A percentile compares a stretch with the other conserved stretches of the same genome.
Conservation (phyloP, 2,329 filamentous ascomycete species). For the Fusarium multiceps region DNA sequence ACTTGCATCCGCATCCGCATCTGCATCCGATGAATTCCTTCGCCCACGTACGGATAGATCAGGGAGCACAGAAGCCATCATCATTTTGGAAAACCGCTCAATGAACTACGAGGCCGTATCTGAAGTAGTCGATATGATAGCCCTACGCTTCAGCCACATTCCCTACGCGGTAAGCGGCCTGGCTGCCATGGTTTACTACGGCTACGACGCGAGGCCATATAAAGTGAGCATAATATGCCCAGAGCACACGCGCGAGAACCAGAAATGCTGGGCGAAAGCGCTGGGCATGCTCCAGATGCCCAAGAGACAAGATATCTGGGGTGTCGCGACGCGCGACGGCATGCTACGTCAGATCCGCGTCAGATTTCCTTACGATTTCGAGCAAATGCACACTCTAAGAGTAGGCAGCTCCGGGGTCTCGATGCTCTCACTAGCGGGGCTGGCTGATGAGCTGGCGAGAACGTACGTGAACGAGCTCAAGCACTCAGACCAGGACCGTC, state of each 20-base stretch:
- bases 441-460: slow-evolving; percentile 51
- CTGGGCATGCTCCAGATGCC: slow-evolving; percentile 48
- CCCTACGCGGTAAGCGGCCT: slow-evolving; percentile 61
- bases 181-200: slow-evolving; percentile 59
- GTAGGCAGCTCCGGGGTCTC: slow-evolving; percentile 31
- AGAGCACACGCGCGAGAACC: slow-evolving; percentile 48
- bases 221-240: slow-evolving; percentile 58
- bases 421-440: slow-evolving; percentile 51
- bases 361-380: slow-evolving; percentile 52
- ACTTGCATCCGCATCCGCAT: slow-evolving; percentile 5
- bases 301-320: slow-evolving; percentile 50
- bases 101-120: slow-evolving; percentile 49
- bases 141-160: slow-evolving; percentile 55
- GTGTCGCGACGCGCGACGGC: slow-evolving; percentile 50
- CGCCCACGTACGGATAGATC: slow-evolving; percentile 13
- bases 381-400: slow-evolving; percentile 41
- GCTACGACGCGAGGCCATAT: slow-evolving; percentile 47
- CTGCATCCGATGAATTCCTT: slow-evolving; percentile 5
- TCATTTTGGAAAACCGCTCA: slow-evolving; percentile 25
- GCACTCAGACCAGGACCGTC: slow-evolving; percentile 16
- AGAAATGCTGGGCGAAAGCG: slow-evolving; percentile 56
- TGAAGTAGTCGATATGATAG: slow-evolving; percentile 55
- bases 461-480: slow-evolving; percentile 48
- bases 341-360: slow-evolving; percentile 51
- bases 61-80: slow-evolving; percentile 23